phyloP scores from a whole-genome alignment of 2,329 filamentous ascomycete species.

The Claviceps africana region DNA sequence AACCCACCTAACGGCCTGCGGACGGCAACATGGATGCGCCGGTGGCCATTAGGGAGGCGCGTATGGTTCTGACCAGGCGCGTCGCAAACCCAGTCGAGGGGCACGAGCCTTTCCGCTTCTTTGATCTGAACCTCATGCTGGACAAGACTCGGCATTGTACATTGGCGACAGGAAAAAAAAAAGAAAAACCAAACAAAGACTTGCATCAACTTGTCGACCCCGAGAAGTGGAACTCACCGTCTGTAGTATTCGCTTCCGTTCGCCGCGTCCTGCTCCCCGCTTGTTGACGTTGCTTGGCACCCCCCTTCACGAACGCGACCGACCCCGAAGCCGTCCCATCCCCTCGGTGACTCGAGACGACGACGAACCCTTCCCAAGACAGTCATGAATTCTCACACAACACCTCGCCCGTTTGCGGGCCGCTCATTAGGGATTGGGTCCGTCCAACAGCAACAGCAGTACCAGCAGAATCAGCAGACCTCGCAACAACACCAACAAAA shows the following conservation, averaged over 20 bases:
- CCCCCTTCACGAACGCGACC: background rate
- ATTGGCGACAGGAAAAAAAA: background rate
- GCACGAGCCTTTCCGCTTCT: background rate
- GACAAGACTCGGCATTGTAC: background rate
- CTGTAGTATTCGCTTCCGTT: background rate
- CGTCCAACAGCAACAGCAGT: conserved; percentile 18
- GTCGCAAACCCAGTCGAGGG: conserved; percentile 10
- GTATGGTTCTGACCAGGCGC: conserved; percentile 7
- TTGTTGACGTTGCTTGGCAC: background rate
- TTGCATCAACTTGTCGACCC: background rate
- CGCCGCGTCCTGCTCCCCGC: background rate
- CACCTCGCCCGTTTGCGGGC: conserved; percentile 22
- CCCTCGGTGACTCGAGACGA: background rate
- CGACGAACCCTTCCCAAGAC: background rate
- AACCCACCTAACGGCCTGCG: background rate
- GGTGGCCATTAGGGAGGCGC: background rate
- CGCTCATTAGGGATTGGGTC: conserved; percentile 20
- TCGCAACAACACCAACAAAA: conserved; percentile 10
- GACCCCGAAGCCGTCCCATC: background rate
- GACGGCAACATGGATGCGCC: background rate
- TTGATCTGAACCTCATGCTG: background rate
- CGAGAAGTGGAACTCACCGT: background rate
- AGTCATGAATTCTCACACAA: conserved; percentile 24
- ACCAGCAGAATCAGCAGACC: conserved; percentile 17
- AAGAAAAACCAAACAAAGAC: background rate